Evolutionary conservation across 805 yeast species (phyloP), one percentile per base, ranked within the genome.

Genomic region (Priceomyces haplophilus): DNA sequence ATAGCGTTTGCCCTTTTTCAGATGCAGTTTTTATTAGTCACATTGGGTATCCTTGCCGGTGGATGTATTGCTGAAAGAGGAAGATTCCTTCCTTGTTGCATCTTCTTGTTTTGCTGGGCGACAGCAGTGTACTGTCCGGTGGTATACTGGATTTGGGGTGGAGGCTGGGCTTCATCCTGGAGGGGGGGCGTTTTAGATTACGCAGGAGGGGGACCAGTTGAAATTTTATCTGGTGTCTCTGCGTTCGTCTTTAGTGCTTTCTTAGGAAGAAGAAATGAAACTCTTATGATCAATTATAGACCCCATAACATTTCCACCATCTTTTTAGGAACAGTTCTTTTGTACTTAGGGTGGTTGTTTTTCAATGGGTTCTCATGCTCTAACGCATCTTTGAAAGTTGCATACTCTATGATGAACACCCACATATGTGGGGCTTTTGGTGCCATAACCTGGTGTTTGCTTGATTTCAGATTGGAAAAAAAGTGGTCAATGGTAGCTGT

Each of bases 151-250:
- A 81, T 87, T 42, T 91, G 98, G 98, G 85, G 88, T 43, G 83
- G 82, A 36, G 98, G 99, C 31, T 91, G 98, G 98, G 96, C 96
- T 29, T 76, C 75, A 51, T 38, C 48, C 12, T 70, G 62, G 62
- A 73, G 80, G 53, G 91, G 96, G 82, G 97, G 96, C 4, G 98
- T 83, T 1, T 72, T 91, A 40, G 99, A 91, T 62, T 91, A 87
- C 63, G 99, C 99, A 18, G 99, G 99, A 23, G 98, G 98, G 43
- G 97, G 97, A 0, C 96, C 97, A 0, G 97, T 91, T 20, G 98
- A 91, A 62, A 88, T 93, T 43, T 75, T 87, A 23, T 83, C 95
- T 18, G 98, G 98, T 47, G 85, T 89, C 18, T 85, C 88, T 27
- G 97, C 96, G 1, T 82, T 91, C 54, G 96, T 87, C 4, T 83